Base-by-base conservation (phyloP, 257 asterid species). In the Nicotiana paniculata region DNA sequence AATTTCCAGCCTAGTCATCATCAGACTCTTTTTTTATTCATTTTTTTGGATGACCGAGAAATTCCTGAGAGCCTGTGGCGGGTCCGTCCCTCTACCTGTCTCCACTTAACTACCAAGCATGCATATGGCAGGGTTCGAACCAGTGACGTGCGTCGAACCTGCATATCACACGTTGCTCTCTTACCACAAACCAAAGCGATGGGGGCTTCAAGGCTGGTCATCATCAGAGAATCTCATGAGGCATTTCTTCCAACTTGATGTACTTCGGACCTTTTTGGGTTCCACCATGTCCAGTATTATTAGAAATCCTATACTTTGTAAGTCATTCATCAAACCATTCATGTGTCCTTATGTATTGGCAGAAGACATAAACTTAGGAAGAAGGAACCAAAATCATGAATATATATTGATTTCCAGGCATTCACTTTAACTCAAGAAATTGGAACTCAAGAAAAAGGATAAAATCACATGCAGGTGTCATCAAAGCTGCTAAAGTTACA, bases 1-100 rank as follows among this genome's bases (percentile, higher is more conserved):
- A 70, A 43, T 21, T 70, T 72, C 79, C 48, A 72, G 24, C 13
- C 61, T 72, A 72, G 79, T 48, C 61, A 72, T 72, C 61, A 72
- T 12, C 11, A 72, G 13, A 24, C 37, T 70, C 35, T 70, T 2
- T 4, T 18, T 9, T 43, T 9, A 11, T n/a, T n/a, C 5, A 39
- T 18, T 39, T 43, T 70, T 70, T 16, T 3, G 59, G n/a, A 12
- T 72, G 59, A 46, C 33, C 59, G 7, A 72, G 59, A 72, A 21
- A 43, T 72, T 43, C 59, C 13, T n/a, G 11, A 72, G 59, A 33
- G 21, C 13, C 18, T 11, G 7, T 9, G 12, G 51, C 51, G 3
- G 51, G 51, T 43, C 48, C 51, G 3, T 5, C 78, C 59, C 21
- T 72, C 77, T 11, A 21, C 35, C 58, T 11, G 21, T 70, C 78